phyloP scores from a whole-genome alignment of 2,329 filamentous ascomycete species.

The Aspergillus brasiliensis region DNA sequence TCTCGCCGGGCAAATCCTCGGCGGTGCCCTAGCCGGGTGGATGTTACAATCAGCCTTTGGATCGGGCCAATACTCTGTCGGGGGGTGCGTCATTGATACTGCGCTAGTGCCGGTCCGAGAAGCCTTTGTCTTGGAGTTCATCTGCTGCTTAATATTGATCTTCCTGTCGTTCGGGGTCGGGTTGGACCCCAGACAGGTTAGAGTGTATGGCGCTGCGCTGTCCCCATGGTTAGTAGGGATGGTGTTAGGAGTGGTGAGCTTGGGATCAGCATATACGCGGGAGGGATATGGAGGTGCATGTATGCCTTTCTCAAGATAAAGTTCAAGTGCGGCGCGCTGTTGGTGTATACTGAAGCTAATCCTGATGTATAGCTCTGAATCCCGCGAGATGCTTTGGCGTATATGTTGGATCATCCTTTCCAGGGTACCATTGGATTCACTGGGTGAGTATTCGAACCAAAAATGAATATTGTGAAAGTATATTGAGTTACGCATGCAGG shows the following conservation, averaged over 20 bases:
- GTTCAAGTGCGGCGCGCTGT: background rate
- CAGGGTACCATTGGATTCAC: background rate
- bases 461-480: no score
- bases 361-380: slow-evolving; percentile 38
- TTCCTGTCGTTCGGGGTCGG: slow-evolving; percentile 57
- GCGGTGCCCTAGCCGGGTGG: slow-evolving; percentile 49
- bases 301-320: background rate
- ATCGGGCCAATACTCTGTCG: slow-evolving; percentile 31
- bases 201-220: slow-evolving; percentile 53
- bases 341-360: background rate
- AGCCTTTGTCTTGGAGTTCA: slow-evolving; percentile 53
- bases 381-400: slow-evolving; percentile 31
- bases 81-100: slow-evolving; percentile 44
- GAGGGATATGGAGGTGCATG: slow-evolving; percentile 46
- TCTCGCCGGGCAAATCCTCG: slow-evolving; percentile 48
- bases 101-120: slow-evolving; percentile 39
- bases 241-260: slow-evolving; percentile 40
- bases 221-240: slow-evolving; percentile 54
- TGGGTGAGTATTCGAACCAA: background rate
- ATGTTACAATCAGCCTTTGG: slow-evolving; percentile 39
- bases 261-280: slow-evolving; percentile 41
- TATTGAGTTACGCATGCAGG: background rate
- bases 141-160: slow-evolving; percentile 49
- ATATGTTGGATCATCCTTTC: background rate
- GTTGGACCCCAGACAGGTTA: slow-evolving; percentile 55